phyloP scores from a whole-genome alignment of 176 grass and related monocot species.

The Themeda triandra region DNA sequence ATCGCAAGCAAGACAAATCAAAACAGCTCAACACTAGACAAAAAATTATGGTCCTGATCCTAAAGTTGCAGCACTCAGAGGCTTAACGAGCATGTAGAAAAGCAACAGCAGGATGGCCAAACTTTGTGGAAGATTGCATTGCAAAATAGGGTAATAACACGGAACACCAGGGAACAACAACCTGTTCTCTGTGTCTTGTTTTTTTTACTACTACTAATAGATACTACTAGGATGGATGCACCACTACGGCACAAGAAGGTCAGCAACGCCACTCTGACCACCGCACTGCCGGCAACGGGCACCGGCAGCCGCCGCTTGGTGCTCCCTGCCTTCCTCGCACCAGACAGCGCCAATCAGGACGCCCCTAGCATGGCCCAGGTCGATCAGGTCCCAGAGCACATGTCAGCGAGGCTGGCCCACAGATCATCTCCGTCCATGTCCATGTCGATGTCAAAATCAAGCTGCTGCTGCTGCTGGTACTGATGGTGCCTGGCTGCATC shows the following conservation, averaged over 20 bases:
- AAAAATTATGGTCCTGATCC: neutral
- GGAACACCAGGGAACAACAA: constrained; percentile 10
- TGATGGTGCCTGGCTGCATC: constrained; percentile 21
- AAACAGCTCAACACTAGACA: constrained; percentile 24
- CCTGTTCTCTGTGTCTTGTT: constrained; percentile 18
- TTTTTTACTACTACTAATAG: constrained; percentile 4
- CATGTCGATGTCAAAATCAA: constrained; percentile 24
- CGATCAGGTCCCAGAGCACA: constrained; percentile 42
- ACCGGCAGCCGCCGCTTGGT: constrained; percentile 24
- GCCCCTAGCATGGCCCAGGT: neutral
- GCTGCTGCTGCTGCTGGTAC: constrained; percentile 25
- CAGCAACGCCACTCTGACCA: constrained; percentile 40
- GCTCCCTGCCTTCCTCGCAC: constrained; percentile 41
- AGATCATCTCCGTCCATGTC: constrained; percentile 40
- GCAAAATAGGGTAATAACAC: neutral
- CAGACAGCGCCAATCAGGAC: constrained; percentile 24
- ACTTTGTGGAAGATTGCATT: constrained; percentile 28
- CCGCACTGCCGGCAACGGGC: constrained; percentile 1
- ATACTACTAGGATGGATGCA: neutral
- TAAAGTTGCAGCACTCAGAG: constrained; percentile 17
- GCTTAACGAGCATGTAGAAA: neutral
- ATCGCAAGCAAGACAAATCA: constrained; percentile 21
- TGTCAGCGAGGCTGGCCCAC: constrained; percentile 67
- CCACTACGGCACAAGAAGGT: constrained; percentile 32
- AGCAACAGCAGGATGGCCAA: neutral